These are phyloP conservation scores for Lactarius hatsudake DNA, from an alignment of 768 basidiomycete genomes.

Conservation along the genomic window DNA sequence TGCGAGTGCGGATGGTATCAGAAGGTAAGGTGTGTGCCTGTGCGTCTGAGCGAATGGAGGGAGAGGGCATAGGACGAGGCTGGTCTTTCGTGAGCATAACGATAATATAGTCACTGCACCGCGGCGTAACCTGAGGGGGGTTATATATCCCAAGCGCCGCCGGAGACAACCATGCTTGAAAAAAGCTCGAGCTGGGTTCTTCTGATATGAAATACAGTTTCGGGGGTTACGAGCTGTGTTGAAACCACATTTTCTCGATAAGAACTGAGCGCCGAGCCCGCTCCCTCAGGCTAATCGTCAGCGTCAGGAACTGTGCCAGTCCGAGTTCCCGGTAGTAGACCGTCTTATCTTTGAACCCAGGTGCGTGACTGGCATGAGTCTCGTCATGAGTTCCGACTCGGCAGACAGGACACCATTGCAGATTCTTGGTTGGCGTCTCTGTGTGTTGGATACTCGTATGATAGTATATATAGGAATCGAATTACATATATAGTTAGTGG, in stretches of 20 bases:
- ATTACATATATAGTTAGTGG: background rate
- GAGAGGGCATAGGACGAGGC: slow-evolving; percentile 30
- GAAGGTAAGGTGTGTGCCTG: background rate
- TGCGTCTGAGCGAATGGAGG: background rate
- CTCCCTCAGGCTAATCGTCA: too few species aligned
- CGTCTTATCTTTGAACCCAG: slow-evolving; percentile 1
- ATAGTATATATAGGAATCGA: background rate
- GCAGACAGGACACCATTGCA: background rate
- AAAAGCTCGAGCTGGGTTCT: background rate
- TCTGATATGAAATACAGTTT: background rate
- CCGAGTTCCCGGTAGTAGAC: background rate
- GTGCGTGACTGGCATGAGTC: background rate
- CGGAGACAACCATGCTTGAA: background rate
- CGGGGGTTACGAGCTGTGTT: background rate
- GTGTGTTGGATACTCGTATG: background rate
- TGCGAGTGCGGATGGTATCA: slow-evolving; percentile 20
- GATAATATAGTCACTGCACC: background rate
- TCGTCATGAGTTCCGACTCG: background rate
- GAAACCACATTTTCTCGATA: background rate
- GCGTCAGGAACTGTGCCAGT: background rate
- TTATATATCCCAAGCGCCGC: background rate
- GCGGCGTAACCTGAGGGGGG: background rate
- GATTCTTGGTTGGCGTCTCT: background rate
- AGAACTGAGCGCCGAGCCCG: background rate
- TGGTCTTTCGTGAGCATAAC: slow-evolving; percentile 36